Evolutionary conservation across 495 filamentous ascomycete genomes (phyloP).

Genomic region (Penicilliopsis zonata): DNA sequence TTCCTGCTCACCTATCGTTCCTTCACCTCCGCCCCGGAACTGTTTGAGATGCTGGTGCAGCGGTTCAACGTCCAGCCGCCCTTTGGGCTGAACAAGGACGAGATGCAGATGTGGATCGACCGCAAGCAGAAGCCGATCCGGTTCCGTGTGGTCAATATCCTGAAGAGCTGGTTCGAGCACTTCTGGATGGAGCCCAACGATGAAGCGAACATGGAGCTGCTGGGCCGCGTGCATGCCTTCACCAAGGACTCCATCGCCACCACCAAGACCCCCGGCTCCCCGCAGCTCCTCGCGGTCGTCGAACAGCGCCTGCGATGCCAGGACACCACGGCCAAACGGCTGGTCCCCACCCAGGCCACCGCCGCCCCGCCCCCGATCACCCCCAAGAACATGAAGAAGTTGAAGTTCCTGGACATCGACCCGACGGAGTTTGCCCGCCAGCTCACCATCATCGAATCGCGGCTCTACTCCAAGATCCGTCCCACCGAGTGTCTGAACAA

Average conservation of each 20-base stretch:
- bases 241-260: conserved; percentile 85
- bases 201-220: conserved; percentile 69
- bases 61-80: conserved; percentile 90
- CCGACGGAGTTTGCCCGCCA: conserved; percentile 91
- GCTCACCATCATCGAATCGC: conserved; percentile 92
- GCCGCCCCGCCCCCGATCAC: conserved; percentile 79
- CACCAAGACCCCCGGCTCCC: conserved; percentile 80
- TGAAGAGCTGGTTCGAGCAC: conserved; percentile 96
- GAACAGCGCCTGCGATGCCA: conserved; percentile 81
- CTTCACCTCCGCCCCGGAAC: conserved; percentile 78
- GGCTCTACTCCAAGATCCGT: conserved; percentile 88
- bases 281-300: conserved; percentile 65
- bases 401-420: conserved; percentile 97
- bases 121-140: conserved; percentile 91
- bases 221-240: conserved; percentile 80
- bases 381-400: conserved; percentile 98
- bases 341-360: conserved; percentile 72
- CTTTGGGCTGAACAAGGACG: conserved; percentile 58
- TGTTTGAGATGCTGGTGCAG: conserved; percentile 86
- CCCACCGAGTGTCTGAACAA: conserved; percentile 95
- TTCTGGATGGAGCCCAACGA: conserved; percentile 96
- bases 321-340: conserved; percentile 71
- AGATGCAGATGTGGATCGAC: conserved; percentile 82
- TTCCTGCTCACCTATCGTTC: conserved; percentile 95
- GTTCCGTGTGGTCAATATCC: conserved; percentile 90